A percentile compares a stretch with the other conserved stretches of the same genome.
These are phyloP conservation scores for Spirogloea muscicola DNA, from an alignment of 139 green algal genomes.

Conservation along the genomic window DNA sequence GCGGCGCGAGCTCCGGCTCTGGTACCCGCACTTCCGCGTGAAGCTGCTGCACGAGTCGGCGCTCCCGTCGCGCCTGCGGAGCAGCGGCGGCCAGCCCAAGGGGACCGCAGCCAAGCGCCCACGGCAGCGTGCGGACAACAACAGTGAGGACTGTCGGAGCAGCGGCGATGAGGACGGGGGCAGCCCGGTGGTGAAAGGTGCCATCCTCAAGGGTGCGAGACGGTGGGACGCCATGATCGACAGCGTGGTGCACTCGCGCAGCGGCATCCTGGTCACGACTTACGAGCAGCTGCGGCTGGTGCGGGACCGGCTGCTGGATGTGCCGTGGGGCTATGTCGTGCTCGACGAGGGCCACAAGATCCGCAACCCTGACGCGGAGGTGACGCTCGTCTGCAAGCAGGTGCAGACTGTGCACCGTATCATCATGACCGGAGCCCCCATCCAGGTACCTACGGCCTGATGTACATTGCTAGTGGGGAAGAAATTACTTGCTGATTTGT, in stretches of 20 bases:
- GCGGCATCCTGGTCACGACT: constrained; percentile 78
- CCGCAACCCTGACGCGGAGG: constrained; percentile 89
- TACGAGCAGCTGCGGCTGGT: constrained; percentile 84
- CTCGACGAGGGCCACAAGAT: constrained; percentile 95
- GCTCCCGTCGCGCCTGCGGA: constrained; percentile 16
- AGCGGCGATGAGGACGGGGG: too few species aligned
- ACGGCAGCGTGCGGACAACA: too few species aligned
- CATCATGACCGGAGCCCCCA: constrained; percentile 88
- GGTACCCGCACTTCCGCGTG: constrained; percentile 66
- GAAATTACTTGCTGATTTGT: too few species aligned
- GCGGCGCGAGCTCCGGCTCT: constrained; percentile 81
- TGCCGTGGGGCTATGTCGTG: constrained; percentile 84
- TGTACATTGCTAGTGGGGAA: too few species aligned
- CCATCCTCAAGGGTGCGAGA: neutral
- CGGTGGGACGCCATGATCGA: constrained; percentile 12
- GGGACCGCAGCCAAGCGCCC: too few species aligned
- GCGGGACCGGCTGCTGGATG: constrained; percentile 62
- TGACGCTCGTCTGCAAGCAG: constrained; percentile 79
- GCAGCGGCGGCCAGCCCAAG: too few species aligned
- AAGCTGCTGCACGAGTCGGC: constrained; percentile 78
- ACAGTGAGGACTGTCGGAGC: too few species aligned
- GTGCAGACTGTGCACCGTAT: constrained; percentile 62
- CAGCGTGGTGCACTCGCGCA: neutral
- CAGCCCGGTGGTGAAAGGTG: too few species aligned
- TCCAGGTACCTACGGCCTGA: too few species aligned